Conservation (phyloP, 2,329 filamentous ascomycete species). For the Penicillium nordicum region DNA sequence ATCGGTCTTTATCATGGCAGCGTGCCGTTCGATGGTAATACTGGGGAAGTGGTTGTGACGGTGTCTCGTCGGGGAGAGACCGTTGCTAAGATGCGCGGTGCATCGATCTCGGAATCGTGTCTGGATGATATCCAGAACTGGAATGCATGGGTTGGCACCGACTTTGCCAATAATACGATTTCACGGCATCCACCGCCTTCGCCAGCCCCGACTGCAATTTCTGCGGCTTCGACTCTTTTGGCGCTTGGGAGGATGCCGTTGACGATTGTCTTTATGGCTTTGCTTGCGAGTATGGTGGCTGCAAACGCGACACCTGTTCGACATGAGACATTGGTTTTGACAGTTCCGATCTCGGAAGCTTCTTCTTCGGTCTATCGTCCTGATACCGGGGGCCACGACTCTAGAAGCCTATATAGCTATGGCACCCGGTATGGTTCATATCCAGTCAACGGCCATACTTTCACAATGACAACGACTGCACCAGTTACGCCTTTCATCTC, state of each 20-base stretch:
- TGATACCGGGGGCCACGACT: too few relatives aligned
- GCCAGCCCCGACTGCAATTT: neutral
- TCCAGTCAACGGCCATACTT: neutral
- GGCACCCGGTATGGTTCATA: neutral
- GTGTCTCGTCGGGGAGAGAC: slow-evolving; percentile 2
- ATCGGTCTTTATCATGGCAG: slow-evolving; percentile 6
- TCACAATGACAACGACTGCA: neutral
- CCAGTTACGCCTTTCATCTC: neutral
- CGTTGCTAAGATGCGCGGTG: slow-evolving; percentile 3
- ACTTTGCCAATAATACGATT: neutral
- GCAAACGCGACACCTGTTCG: neutral
- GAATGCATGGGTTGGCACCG: slow-evolving; percentile 9
- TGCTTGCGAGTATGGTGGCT: slow-evolving; percentile 7
- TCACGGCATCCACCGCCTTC: neutral
- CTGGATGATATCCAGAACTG: slow-evolving; percentile 3
- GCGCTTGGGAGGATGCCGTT: neutral
- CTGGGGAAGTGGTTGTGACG: slow-evolving; percentile 1
- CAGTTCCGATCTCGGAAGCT: neutral
- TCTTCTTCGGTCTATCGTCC: neutral
- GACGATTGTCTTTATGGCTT: neutral
- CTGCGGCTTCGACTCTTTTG: slow-evolving; percentile 1
- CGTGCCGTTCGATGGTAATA: slow-evolving; percentile 3
- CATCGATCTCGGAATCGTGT: neutral
- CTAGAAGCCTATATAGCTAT: neutral
- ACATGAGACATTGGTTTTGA: neutral